These are phyloP conservation scores for Rhodotorula sp. DNA, from an alignment of 1,284 basidiomycete species.

Conservation along the genomic window DNA sequence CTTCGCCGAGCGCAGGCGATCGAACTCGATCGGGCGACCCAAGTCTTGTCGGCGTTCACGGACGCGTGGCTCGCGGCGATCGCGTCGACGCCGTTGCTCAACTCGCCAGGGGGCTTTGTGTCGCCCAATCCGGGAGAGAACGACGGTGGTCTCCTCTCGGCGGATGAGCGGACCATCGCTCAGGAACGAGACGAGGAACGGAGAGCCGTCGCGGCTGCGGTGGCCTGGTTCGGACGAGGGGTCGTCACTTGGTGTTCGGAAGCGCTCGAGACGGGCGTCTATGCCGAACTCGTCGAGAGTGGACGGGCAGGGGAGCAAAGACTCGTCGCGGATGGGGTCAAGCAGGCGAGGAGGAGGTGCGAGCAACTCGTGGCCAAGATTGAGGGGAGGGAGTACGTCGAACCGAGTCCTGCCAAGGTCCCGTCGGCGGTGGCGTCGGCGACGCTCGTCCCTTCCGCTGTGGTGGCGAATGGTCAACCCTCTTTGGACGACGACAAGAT, in stretches of 20 bases:
- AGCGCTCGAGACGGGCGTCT: constrained; percentile 38
- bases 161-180: constrained; percentile 18
- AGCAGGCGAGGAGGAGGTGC: constrained; percentile 20
- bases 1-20: constrained; percentile 25
- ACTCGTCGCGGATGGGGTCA: neutral
- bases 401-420: neutral
- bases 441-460: neutral
- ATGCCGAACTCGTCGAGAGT: constrained; percentile 23
- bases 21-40: constrained; percentile 36
- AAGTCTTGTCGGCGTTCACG: constrained; percentile 39
- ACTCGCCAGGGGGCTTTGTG: neutral
- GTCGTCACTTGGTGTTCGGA: constrained; percentile 42
- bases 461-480: neutral
- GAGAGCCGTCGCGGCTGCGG: constrained; percentile 13
- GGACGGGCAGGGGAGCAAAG: neutral
- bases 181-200: constrained; percentile 28
- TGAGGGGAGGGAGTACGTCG: constrained; percentile 23
- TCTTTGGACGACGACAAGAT: neutral
- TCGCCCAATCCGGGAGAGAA: neutral
- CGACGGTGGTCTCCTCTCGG: neutral
- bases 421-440: neutral
- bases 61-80: constrained; percentile 35
- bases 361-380: constrained; percentile 31
- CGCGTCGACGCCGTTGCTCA: constrained; percentile 6
- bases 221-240: constrained; percentile 33